Evolutionary conservation across 345 rosid species (phyloP).

Genomic region (Populus simonii): DNA sequence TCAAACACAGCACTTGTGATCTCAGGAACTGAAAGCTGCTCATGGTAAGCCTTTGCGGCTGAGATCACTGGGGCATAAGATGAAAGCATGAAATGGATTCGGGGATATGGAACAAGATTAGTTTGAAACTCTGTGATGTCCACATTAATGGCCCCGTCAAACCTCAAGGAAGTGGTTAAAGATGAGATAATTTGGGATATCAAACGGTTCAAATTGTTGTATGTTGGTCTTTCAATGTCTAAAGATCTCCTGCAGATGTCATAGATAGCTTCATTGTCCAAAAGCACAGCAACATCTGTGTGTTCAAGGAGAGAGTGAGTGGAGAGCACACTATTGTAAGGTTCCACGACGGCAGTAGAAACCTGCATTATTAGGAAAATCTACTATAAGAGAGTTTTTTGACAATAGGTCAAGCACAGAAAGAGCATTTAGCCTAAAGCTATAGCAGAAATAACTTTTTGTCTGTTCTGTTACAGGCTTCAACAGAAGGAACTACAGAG

Average conservation of each 20-base stretch:
- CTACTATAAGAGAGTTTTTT: neutral
- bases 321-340: slow-evolving; percentile 76
- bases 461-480: neutral
- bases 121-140: slow-evolving; percentile 80
- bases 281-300: slow-evolving; percentile 72
- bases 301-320: slow-evolving; percentile 85
- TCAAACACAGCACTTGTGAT: slow-evolving; percentile 75
- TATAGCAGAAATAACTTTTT: neutral
- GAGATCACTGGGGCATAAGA: slow-evolving; percentile 81
- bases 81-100: slow-evolving; percentile 84
- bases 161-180: slow-evolving; percentile 71
- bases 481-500: neutral
- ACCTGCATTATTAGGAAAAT: slow-evolving; percentile 42
- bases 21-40: slow-evolving; percentile 75
- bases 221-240: slow-evolving; percentile 74
- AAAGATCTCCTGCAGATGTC: slow-evolving; percentile 76
- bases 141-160: slow-evolving; percentile 83
- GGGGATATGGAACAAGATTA: slow-evolving; percentile 80
- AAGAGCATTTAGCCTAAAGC: neutral
- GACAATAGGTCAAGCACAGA: neutral
- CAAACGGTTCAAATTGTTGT: slow-evolving; percentile 70
- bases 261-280: slow-evolving; percentile 84
- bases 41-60: slow-evolving; percentile 76
- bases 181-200: slow-evolving; percentile 78
- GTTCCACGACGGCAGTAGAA: slow-evolving; percentile 83